phyloP scores from a whole-genome alignment of 129 eudicot genomes.

The Solidago caesia region DNA sequence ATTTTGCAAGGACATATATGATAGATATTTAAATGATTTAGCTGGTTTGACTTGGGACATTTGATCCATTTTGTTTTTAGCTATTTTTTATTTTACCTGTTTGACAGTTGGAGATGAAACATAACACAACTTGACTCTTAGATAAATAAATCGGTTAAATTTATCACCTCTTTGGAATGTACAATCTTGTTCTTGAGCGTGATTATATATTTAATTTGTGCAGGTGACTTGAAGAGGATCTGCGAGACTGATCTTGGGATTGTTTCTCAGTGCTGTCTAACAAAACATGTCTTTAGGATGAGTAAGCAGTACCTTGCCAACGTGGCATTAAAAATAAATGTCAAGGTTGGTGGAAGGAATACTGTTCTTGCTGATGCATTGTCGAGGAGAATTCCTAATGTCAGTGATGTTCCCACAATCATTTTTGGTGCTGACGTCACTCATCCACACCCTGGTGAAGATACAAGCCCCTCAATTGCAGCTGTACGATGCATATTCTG shows the following conservation, averaged over 20 bases:
- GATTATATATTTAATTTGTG: background rate
- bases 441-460: constrained; percentile 98
- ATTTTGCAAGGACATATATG: too few relatives aligned
- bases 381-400: constrained; percentile 77
- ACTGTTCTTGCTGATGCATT: constrained; percentile 93
- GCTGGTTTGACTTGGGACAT: background rate
- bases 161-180: constrained; percentile 2
- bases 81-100: background rate
- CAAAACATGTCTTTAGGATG: constrained; percentile 82
- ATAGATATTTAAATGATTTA: background rate
- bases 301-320: constrained; percentile 91
- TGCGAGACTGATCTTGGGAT: constrained; percentile 97
- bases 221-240: constrained; percentile 93
- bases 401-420: constrained; percentile 82
- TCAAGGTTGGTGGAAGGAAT: constrained; percentile 95
- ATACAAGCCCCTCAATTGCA: constrained; percentile 97
- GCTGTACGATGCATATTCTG: constrained; percentile 51
- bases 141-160: background rate
- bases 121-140: background rate
- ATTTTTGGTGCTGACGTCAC: constrained; percentile 99
- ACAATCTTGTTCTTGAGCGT: too few relatives aligned
- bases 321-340: constrained; percentile 87
- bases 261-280: constrained; percentile 94
- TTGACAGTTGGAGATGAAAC: background rate
- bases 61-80: too few relatives aligned